A percentile compares a stretch with the other conserved stretches of the same genome.
Conservation (phyloP, 75 land plant genomes). For the Picea glauca region DNA sequence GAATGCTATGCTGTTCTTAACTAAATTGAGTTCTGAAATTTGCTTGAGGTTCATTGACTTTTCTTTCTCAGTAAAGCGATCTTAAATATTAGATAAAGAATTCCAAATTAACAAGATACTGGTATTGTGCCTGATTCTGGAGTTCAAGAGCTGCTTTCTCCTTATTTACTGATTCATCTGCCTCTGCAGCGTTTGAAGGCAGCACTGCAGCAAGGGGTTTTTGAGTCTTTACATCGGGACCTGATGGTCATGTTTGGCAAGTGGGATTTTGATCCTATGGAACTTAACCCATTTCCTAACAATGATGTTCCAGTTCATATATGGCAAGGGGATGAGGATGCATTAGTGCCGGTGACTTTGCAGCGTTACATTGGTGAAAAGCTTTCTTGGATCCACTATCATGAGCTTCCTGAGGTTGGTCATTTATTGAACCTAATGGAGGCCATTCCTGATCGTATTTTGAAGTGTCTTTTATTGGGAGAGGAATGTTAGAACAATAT, state of each 20-base stretch:
- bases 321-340: conserved; percentile 81
- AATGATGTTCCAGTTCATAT: conserved; percentile 58
- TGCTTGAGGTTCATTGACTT: neutral
- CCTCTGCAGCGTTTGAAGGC: neutral
- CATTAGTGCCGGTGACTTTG: conserved; percentile 54
- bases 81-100: neutral
- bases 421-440: conserved; percentile 45
- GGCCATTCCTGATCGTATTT: conserved; percentile 39
- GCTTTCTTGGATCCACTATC: conserved; percentile 78
- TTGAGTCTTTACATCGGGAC: conserved; percentile 58
- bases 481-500: conserved; percentile 11
- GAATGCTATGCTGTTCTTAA: neutral
- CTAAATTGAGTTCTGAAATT: neutral
- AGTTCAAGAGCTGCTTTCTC: neutral
- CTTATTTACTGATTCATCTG: neutral
- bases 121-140: neutral
- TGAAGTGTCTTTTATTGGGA: conserved; percentile 41
- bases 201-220: conserved; percentile 61
- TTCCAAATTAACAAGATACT: neutral
- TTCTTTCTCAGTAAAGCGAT: neutral
- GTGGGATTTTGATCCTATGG: conserved; percentile 67
- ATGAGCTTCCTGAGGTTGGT: conserved; percentile 64
- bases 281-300: conserved; percentile 64
- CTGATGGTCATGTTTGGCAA: conserved; percentile 50
- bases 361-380: conserved; percentile 48